phyloP scores from a whole-genome alignment of 2,329 filamentous ascomycete species.

The Rasamsonia emersonii region DNA sequence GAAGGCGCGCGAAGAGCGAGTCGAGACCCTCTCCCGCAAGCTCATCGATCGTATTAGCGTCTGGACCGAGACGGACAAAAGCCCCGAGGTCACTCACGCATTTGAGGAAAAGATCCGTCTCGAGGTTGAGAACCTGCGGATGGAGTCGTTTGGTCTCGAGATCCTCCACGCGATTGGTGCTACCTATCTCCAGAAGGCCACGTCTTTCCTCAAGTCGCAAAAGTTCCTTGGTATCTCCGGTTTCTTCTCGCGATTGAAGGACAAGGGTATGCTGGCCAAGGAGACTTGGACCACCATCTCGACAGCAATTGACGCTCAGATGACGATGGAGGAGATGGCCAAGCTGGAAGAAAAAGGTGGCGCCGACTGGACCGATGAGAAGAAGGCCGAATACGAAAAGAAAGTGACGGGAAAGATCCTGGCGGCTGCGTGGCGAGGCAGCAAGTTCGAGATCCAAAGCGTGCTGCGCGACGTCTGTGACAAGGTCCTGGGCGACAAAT shows the following conservation, averaged over 20 bases:
- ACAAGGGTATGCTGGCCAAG: constrained; percentile 94
- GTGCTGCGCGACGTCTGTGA: constrained; percentile 94
- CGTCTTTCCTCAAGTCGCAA: constrained; percentile 81
- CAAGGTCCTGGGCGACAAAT: constrained; percentile 68
- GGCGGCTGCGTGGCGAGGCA: constrained; percentile 90
- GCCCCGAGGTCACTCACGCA: constrained; percentile 69
- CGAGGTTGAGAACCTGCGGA: constrained; percentile 96
- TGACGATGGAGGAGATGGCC: constrained; percentile 99
- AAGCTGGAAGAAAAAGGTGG: constrained; percentile 89
- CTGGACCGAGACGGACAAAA: constrained; percentile 96
- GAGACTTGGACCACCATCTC: constrained; percentile 98
- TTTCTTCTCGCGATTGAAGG: constrained; percentile 88
- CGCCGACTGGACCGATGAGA: constrained; percentile 97
- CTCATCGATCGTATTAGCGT: constrained; percentile 81
- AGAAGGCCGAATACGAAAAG: constrained; percentile 89
- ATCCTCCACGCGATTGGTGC: constrained; percentile 91
- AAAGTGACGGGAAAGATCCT: constrained; percentile 96
- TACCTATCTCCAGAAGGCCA: constrained; percentile 82
- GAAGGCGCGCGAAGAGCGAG: constrained; percentile 77
- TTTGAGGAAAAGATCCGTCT: constrained; percentile 92
- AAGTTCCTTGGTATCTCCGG: constrained; percentile 95
- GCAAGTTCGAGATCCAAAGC: constrained; percentile 96
- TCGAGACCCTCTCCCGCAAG: constrained; percentile 75
- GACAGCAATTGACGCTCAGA: constrained; percentile 91
- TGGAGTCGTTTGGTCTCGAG: constrained; percentile 96